Percentiles rank a stretch among this genome's conserved stretches.
These are phyloP conservation scores for Solanum bukasovii DNA, from an alignment of 257 asterid genomes.

Conservation along the genomic window DNA sequence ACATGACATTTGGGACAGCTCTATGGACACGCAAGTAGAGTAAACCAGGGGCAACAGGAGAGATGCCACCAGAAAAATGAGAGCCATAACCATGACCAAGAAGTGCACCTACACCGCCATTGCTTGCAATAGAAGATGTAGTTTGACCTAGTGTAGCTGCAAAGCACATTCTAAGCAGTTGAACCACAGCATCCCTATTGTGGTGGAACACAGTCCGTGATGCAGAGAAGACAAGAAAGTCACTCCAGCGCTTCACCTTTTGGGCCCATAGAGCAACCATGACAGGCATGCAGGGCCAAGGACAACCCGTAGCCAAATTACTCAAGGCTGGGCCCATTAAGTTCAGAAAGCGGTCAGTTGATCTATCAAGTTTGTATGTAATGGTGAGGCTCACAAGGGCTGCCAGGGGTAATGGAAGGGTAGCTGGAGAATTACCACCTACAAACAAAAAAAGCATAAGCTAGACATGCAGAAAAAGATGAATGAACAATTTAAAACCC, in stretches of 20 bases:
- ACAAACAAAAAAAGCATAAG: constrained; percentile 13
- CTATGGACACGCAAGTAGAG: constrained; percentile 82
- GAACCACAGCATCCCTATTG: constrained; percentile 72
- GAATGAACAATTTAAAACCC: not conserved
- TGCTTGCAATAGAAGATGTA: constrained; percentile 37
- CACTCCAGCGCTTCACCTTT: constrained; percentile 92
- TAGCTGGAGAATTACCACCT: constrained; percentile 64
- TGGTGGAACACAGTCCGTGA: constrained; percentile 85
- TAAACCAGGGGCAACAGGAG: constrained; percentile 91
- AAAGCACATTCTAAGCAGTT: constrained; percentile 83
- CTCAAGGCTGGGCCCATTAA: constrained; percentile 63
- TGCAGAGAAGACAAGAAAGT: constrained; percentile 75
- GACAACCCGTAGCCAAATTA: constrained; percentile 72
- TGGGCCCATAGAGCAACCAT: constrained; percentile 78
- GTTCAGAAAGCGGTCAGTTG: constrained; percentile 48
- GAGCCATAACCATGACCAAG: constrained; percentile 97
- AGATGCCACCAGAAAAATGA: constrained; percentile 52
- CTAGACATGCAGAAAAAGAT: not conserved
- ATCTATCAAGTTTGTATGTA: constrained; percentile 72
- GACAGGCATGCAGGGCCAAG: constrained; percentile 98
- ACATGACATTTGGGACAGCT: constrained; percentile 59
- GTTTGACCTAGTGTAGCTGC: constrained; percentile 61
- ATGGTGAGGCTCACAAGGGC: constrained; percentile 93
- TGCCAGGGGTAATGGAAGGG: constrained; percentile 86
- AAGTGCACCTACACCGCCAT: constrained; percentile 84